These are phyloP conservation scores for Selaginella tamariscina DNA, from an alignment of 75 land plant genomes.

Conservation along the genomic window DNA sequence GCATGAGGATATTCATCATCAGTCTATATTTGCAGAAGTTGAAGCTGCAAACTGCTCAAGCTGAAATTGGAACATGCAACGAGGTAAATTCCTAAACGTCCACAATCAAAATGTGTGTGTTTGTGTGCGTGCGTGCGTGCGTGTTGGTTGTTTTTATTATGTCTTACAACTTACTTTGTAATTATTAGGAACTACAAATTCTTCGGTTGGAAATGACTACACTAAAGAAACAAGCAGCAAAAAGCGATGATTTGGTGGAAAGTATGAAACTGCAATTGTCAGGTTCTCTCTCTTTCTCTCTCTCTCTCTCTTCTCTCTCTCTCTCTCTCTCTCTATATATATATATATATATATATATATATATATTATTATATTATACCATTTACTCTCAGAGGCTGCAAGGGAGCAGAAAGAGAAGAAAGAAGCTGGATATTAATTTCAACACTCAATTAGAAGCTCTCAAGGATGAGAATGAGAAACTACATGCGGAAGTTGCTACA, in stretches of 20 bases:
- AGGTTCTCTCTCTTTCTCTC: too few relatives aligned
- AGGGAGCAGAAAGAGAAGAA: slow-evolving; percentile 8
- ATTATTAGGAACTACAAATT: not conserved
- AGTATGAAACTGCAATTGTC: too few relatives aligned
- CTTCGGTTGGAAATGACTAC: not conserved
- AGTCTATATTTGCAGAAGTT: not conserved
- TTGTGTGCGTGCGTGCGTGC: too few relatives aligned
- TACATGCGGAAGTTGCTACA: slow-evolving; percentile 5
- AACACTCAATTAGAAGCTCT: slow-evolving; percentile 12
- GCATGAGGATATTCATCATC: too few relatives aligned
- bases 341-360: too few relatives aligned
- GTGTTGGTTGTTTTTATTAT: too few relatives aligned
- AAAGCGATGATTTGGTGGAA: slow-evolving; percentile 1
- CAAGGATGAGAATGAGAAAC: slow-evolving; percentile 17
- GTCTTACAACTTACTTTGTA: too few relatives aligned
- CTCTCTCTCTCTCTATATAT: too few relatives aligned
- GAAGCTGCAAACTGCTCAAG: not conserved
- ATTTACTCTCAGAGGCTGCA: slow-evolving; percentile 7
- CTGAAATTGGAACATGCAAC: not conserved
- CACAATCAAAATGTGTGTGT: too few relatives aligned
- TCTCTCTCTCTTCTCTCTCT: too few relatives aligned
- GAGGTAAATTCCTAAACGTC: too few relatives aligned
- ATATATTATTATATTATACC: too few relatives aligned
- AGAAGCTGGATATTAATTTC: not conserved
- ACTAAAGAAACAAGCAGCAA: not conserved